Conservation (phyloP, 139 green algal species). For the Chlamydomonas applanata region DNA sequence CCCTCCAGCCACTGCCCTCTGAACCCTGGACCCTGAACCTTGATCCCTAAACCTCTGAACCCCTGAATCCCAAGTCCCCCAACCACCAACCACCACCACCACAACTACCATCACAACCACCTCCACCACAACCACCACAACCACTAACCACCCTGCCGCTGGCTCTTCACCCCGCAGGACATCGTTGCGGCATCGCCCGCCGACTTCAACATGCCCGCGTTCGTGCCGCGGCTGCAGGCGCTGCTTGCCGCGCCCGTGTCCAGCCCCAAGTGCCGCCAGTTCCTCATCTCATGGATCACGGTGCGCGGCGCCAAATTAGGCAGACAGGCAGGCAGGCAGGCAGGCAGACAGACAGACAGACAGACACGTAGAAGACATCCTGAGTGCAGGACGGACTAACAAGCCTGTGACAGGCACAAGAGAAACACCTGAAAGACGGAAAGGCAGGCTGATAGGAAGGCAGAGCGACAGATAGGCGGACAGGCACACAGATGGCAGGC, state of each 20-base stretch:
- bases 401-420: too few relatives aligned
- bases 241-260: slow-evolving; percentile 64
- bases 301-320: too few relatives aligned
- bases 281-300: slow-evolving; percentile 51
- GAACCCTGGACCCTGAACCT: neutral
- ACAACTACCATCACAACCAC: neutral
- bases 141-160: neutral
- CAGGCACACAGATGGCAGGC: too few relatives aligned
- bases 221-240: slow-evolving; percentile 83
- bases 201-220: slow-evolving; percentile 71
- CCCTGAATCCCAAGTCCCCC: neutral
- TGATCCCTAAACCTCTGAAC: neutral
- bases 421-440: too few relatives aligned
- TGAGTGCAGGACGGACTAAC: too few relatives aligned
- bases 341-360: too few relatives aligned
- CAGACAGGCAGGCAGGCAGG: too few relatives aligned
- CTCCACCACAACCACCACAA: neutral
- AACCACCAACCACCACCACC: neutral
- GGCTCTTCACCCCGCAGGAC: slow-evolving; percentile 43
- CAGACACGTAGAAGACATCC: too few relatives aligned
- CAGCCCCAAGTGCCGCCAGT: slow-evolving; percentile 85
- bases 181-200: slow-evolving; percentile 53
- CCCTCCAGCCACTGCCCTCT: too few relatives aligned
- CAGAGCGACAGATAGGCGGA: too few relatives aligned
- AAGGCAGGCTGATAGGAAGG: too few relatives aligned